Percentiles rank a stretch among this genome's conserved stretches.
Conservation (phyloP, 441 rosid genomes). For the Gossypium aridum region DNA sequence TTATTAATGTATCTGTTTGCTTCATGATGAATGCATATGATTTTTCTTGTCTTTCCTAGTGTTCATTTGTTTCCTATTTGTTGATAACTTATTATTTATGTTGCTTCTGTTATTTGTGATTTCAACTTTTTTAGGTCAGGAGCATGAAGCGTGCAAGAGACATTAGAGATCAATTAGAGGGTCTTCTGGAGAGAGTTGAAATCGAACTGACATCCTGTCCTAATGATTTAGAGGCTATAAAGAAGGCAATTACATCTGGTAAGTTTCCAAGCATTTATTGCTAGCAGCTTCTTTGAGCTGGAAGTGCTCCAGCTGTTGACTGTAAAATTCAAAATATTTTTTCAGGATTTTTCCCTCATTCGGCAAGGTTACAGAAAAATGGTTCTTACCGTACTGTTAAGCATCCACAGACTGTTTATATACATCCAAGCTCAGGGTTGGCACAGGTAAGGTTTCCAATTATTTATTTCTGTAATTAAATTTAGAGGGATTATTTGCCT, state of each 20-base stretch:
- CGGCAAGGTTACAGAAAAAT: slow-evolving; percentile 83
- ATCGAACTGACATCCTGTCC: slow-evolving; percentile 64
- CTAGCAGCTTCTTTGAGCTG: background rate
- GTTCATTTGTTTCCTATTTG: background rate
- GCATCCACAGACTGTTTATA: slow-evolving; percentile 85
- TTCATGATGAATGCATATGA: background rate
- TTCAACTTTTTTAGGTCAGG: slow-evolving; percentile 53
- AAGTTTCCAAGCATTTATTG: background rate
- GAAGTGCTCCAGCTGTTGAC: slow-evolving; percentile 5
- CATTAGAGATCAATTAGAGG: slow-evolving; percentile 87
- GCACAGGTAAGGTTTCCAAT: slow-evolving; percentile 49
- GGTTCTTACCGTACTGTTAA: slow-evolving; percentile 91
- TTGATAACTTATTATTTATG: background rate
- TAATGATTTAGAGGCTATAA: slow-evolving; percentile 65
- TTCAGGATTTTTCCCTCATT: slow-evolving; percentile 91
- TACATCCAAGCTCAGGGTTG: slow-evolving; percentile 96
- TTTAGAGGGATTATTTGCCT: background rate
- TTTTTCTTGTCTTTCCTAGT: background rate
- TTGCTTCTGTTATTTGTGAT: slow-evolving; percentile 11
- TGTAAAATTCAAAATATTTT: slow-evolving; percentile 11
- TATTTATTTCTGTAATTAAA: background rate
- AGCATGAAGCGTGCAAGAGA: slow-evolving; percentile 99
- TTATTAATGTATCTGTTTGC: background rate
- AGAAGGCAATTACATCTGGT: slow-evolving; percentile 74
- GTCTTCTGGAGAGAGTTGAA: slow-evolving; percentile 95